These are phyloP conservation scores for Penicillium thymicola DNA, from an alignment of 2,329 filamentous ascomycete genomes.

Conservation along the genomic window DNA sequence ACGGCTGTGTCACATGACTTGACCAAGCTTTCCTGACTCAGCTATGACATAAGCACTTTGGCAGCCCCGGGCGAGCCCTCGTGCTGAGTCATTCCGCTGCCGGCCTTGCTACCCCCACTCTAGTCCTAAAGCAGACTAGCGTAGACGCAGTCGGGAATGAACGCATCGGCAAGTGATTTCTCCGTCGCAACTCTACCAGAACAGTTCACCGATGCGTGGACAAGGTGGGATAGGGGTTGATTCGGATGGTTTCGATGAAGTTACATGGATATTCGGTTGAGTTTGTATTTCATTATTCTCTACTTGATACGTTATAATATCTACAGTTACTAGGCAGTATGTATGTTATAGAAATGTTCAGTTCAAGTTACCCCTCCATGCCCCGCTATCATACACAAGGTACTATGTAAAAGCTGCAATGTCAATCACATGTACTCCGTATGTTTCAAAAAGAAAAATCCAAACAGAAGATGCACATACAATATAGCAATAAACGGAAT, in stretches of 20 bases:
- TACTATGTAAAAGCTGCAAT: conserved; percentile 2
- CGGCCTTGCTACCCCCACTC: conserved; percentile 29
- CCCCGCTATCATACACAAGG: conserved; percentile 14
- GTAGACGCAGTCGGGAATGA: conserved; percentile 20
- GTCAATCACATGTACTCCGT: neutral
- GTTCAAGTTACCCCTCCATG: conserved; percentile 18
- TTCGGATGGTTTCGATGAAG: neutral
- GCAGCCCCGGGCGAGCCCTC: neutral
- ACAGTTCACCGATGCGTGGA: conserved; percentile 28
- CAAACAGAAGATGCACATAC: neutral
- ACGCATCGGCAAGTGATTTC: conserved; percentile 22
- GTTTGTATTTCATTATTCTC: neutral
- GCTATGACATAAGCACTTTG: conserved; percentile 1
- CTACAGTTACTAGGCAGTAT: neutral
- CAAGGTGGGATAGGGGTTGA: neutral
- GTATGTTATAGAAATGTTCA: neutral
- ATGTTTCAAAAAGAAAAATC: neutral
- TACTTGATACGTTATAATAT: neutral
- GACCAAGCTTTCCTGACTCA: conserved; percentile 7
- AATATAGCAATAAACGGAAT: neutral
- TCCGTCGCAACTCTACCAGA: conserved; percentile 19
- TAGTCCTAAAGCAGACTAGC: conserved; percentile 26
- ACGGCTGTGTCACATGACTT: neutral
- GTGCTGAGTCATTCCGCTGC: conserved; percentile 5
- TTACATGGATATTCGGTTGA: neutral